phyloP scores from a whole-genome alignment of 805 yeast species.

The Pichia scutulata region DNA sequence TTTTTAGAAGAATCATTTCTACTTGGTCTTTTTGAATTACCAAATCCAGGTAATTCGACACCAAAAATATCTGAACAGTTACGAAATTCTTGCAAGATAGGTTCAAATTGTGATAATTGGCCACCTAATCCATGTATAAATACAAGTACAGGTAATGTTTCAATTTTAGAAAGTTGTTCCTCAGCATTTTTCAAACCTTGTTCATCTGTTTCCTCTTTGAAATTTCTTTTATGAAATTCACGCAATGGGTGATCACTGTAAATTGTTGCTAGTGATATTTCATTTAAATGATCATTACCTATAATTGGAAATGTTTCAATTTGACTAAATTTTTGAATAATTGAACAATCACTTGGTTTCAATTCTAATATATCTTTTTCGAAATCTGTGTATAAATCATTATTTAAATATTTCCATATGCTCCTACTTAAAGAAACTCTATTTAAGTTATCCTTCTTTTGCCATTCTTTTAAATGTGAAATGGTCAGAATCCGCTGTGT shows the following conservation, averaged over 20 bases:
- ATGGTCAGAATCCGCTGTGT: slow-evolving; percentile 10
- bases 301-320: slow-evolving; percentile 33
- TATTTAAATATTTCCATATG: slow-evolving; percentile 10
- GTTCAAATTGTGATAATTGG: slow-evolving; percentile 77
- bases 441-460: slow-evolving; percentile 11
- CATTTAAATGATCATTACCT: slow-evolving; percentile 18
- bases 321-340: slow-evolving; percentile 40
- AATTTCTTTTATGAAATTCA: slow-evolving; percentile 26
- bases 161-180: slow-evolving; percentile 29
- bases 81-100: slow-evolving; percentile 53
- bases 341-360: slow-evolving; percentile 50
- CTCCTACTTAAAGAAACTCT: slow-evolving; percentile 3
- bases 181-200: slow-evolving; percentile 14
- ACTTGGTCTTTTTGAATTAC: slow-evolving; percentile 36
- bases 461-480: slow-evolving; percentile 15
- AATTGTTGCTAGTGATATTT: slow-evolving; percentile 34
- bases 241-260: slow-evolving; percentile 46
- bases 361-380: slow-evolving; percentile 34
- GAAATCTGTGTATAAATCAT: slow-evolving; percentile 27
- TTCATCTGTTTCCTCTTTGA: slow-evolving; percentile 12
- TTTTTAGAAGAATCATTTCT: slow-evolving; percentile 1
- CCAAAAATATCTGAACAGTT: slow-evolving; percentile 59
- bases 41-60: slow-evolving; percentile 86
- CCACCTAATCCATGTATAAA: slow-evolving; percentile 91
- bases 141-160: slow-evolving; percentile 50